Evolutionary conservation across 139 green algal genomes (phyloP), one percentile per base, ranked within the genome.

Genomic region (Closterium sp.): DNA sequence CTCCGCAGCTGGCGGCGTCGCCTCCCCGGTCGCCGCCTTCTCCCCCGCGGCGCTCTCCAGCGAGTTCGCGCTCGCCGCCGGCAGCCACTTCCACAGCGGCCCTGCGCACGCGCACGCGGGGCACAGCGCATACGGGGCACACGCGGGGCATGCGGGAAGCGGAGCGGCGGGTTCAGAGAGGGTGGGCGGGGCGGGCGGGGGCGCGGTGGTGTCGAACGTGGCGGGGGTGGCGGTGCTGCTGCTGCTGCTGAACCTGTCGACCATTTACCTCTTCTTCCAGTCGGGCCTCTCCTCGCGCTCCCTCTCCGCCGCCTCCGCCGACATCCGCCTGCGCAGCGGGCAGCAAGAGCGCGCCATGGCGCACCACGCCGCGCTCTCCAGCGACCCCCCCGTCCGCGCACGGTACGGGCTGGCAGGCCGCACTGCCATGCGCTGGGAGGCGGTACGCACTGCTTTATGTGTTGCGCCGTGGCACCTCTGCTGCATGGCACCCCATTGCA

Each of bases 201-300:
- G 85, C 85, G n/a, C 21, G n/a, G 28, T 87, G 85, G 19, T 32
- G 9, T 87, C 85, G 28, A 30, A 28, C 10, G 85, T 87, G 85
- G 85, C 85, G 85, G 13, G 17, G 85, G 85, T 31, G 85, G 85
- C 85, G 85, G 85, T 31, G n/a, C 85, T 87, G 85, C 85, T 87
- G 85, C 85, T 87, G 85, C 85, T 87, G 9, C 85, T 87, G 28
- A 87, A 87, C 85, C 85, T 87, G 85, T 87, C 85, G 7, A 87
- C 85, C 85, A 87, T 87, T 10, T 87, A 87, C 28, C 28, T 87
- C n/a, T 87, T 87, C 28, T 87, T 87, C 28, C 28, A 87, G 85
- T 87, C 85, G 21, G 85, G 85, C 2, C 27, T 87, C 19, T 32
- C 84, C 13, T 30, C 27, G 13, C 27, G 84, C 24, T 29, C 13